Evolutionary conservation across 2,329 filamentous ascomycete genomes (phyloP).

Genomic region (Cladosporium sp.): DNA sequence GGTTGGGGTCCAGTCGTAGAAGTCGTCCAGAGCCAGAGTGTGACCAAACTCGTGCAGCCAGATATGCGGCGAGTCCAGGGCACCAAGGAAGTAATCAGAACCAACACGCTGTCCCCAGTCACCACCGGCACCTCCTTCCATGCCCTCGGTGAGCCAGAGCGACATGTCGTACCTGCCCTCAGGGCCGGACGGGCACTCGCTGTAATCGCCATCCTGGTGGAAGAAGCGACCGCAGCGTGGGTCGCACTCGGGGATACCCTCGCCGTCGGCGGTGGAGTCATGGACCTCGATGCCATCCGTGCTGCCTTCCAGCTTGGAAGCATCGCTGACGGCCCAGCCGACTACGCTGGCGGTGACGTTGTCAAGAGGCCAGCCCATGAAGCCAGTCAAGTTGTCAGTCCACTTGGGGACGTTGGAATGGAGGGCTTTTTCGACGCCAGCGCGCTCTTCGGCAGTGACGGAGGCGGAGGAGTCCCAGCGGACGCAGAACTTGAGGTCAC

Average conservation of each 20-base stretch:
- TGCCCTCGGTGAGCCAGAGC: constrained; percentile 47
- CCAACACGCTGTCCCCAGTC: constrained; percentile 48
- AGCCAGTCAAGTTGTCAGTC: constrained; percentile 43
- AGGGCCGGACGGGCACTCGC: constrained; percentile 36
- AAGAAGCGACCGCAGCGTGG: constrained; percentile 43
- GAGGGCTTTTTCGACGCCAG: constrained; percentile 34
- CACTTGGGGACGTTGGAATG: constrained; percentile 38
- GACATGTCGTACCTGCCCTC: constrained; percentile 43
- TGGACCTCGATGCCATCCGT: constrained; percentile 38
- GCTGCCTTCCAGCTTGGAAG: constrained; percentile 35
- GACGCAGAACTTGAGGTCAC: constrained; percentile 41
- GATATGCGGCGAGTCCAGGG: constrained; percentile 42
- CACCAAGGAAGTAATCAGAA: constrained; percentile 41
- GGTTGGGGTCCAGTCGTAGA: constrained; percentile 43
- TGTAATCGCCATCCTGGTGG: constrained; percentile 42
- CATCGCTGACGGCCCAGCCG: constrained; percentile 42
- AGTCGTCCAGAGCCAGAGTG: constrained; percentile 43
- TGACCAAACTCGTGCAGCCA: constrained; percentile 47
- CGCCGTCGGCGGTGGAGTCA: constrained; percentile 36
- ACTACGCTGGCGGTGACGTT: constrained; percentile 40
- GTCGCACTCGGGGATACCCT: constrained; percentile 41
- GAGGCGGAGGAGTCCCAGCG: constrained; percentile 41
- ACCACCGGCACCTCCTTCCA: constrained; percentile 43
- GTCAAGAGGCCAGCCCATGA: constrained; percentile 41
- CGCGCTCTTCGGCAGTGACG: constrained; percentile 38